Conservation (phyloP, 352 stramenopile species). For the Phytopythium sindhum region DNA sequence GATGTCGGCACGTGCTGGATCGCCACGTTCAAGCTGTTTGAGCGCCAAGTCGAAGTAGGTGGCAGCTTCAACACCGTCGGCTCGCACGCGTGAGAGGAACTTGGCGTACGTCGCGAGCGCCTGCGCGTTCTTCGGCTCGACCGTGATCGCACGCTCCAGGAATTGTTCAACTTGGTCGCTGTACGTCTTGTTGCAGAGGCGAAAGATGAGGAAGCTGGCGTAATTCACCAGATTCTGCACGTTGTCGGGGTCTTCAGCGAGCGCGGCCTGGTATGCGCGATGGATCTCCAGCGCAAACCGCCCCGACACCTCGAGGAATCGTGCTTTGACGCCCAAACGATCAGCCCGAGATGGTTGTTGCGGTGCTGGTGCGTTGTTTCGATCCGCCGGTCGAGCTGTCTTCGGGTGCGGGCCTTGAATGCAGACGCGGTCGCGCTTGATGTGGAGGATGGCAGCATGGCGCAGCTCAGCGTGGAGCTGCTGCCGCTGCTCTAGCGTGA, state of each 20-base stretch:
- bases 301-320: slow-evolving; percentile 33
- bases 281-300: slow-evolving; percentile 20
- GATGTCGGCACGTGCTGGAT: background rate
- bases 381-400: background rate
- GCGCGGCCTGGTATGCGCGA: slow-evolving; percentile 28
- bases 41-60: background rate
- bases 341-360: slow-evolving; percentile 24
- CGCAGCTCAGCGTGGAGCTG: slow-evolving; percentile 30
- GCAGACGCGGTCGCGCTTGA: slow-evolving; percentile 28
- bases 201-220: slow-evolving; percentile 29
- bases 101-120: slow-evolving; percentile 30
- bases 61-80: slow-evolving; percentile 7
- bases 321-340: slow-evolving; percentile 39
- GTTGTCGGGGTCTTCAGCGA: slow-evolving; percentile 24
- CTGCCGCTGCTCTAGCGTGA: slow-evolving; percentile 17
- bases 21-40: background rate
- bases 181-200: slow-evolving; percentile 10
- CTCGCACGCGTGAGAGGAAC: slow-evolving; percentile 25
- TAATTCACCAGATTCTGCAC: slow-evolving; percentile 37
- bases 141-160: slow-evolving; percentile 23
- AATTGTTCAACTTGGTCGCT: slow-evolving; percentile 16
- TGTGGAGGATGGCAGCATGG: slow-evolving; percentile 23
- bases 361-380: background rate
- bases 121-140: slow-evolving; percentile 14
- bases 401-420: background rate